Base-by-base conservation (phyloP, 1,284 basidiomycete species). In the Puccinia novopanici region DNA sequence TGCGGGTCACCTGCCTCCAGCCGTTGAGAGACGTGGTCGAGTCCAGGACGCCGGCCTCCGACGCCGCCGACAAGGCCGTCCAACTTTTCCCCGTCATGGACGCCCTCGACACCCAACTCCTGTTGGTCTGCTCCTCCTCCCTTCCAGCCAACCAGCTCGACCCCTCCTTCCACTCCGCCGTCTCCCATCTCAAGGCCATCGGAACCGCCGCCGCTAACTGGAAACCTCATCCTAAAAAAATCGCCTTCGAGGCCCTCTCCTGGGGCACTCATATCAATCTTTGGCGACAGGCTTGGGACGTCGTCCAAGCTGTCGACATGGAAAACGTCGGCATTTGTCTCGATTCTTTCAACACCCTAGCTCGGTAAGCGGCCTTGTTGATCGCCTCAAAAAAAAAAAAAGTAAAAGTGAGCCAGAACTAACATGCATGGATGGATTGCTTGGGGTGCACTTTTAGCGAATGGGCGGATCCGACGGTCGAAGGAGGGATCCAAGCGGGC, bases 311-410 rank as follows among this genome's bases (percentile, higher is more conserved):
- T 8, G 84, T 84, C 15, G 81, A 86, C 81, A 80, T 84, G 3
- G 75, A 82, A 27, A 86, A 87, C 63, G 82, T 87, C 30, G 86
- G 86, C 5, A 81, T 87, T 57, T 85, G 85, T 73, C 82, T 87
- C 79, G 86, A 87, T 83, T 84, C 84, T 13, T 87, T 87, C 85
- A 87, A 87, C 82, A 86, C 85, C 2, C 82, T 87, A 8, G 86
- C 84, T 0, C 82, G 84, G 72, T 84, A 86, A 79, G 86, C 83
- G 24, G 54, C 57, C 76, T 79, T 50, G 40, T 81, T 61, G 22
- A 55, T 65, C 27, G 30, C 17, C 40, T 30, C 5, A 9, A 3
- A 13, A 15, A 34, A 34, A 17, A 65, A 15, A 37, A 78, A 19
- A 61, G 45, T 67, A 45, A 45, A 67, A 45, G 12, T 22, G 8